These are phyloP conservation scores for Tulasnella sp. DNA, from an alignment of 768 basidiomycete genomes.

Conservation along the genomic window DNA sequence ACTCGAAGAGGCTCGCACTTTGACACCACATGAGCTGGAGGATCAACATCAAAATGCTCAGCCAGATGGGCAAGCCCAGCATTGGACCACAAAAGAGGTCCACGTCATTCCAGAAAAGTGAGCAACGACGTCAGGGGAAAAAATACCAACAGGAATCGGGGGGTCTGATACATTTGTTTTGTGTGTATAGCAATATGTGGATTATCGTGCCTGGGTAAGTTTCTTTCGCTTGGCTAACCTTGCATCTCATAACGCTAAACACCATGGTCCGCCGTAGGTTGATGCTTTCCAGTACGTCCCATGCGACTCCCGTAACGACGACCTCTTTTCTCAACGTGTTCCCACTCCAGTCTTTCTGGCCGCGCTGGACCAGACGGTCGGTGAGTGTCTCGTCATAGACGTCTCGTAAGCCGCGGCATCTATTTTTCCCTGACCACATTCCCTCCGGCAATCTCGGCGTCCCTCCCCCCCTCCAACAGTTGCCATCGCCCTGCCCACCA, in stretches of 20 bases:
- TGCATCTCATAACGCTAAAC: background rate
- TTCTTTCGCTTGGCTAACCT: background rate
- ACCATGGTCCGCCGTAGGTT: background rate
- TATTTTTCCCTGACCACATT: background rate
- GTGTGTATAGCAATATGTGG: background rate
- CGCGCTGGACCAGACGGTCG: conserved; percentile 38
- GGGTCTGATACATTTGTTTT: background rate
- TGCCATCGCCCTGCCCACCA: conserved; percentile 60
- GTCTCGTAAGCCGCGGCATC: background rate
- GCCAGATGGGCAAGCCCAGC: background rate
- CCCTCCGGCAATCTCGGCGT: background rate
- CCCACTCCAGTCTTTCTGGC: conserved; percentile 28
- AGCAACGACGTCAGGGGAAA: background rate
- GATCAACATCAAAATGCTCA: background rate
- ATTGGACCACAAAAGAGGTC: background rate
- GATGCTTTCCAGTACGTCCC: background rate
- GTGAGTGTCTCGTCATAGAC: background rate
- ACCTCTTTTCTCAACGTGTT: background rate
- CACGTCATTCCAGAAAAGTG: background rate
- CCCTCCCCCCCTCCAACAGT: background rate
- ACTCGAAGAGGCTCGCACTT: background rate
- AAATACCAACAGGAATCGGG: too few species aligned
- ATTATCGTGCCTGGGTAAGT: background rate
- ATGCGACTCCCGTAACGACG: background rate
- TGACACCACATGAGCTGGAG: background rate